Evolutionary conservation across 176 grass and related monocot genomes (phyloP).

Genomic region (Aegilops sharonensis): DNA sequence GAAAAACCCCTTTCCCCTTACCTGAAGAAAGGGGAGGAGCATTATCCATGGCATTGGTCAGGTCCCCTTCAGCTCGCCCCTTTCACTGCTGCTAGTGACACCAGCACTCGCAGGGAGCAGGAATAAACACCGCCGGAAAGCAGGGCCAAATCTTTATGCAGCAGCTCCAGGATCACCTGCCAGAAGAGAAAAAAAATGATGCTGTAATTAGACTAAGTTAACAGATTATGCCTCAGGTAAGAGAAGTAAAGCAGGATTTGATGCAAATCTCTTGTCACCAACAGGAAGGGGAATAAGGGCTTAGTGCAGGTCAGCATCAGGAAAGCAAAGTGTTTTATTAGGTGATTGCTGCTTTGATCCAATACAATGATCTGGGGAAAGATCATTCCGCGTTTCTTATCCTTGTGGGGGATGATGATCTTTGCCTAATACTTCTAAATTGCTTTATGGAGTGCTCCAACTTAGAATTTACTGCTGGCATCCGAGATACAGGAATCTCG

Average conservation of each 20-base stretch:
- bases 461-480: conserved; percentile 14
- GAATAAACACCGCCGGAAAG: conserved; percentile 31
- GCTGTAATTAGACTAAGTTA: conserved; percentile 11
- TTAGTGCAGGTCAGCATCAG: conserved; percentile 9
- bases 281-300: conserved; percentile 17
- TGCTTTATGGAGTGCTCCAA: neutral
- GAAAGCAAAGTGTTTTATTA: conserved; percentile 6
- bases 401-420: neutral
- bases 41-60: conserved; percentile 19
- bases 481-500: neutral
- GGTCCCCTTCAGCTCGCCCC: conserved; percentile 13
- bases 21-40: neutral
- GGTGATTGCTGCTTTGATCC: conserved; percentile 36
- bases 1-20: neutral
- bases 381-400: conserved; percentile 40
- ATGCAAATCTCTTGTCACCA: conserved; percentile 43
- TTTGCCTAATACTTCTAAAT: neutral
- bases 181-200: neutral
- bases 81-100: conserved; percentile 62
- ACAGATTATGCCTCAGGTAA: conserved; percentile 22
- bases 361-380: conserved; percentile 30
- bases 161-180: conserved; percentile 37
- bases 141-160: conserved; percentile 40
- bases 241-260: conserved; percentile 26
- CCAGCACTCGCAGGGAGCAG: conserved; percentile 33